These are phyloP conservation scores for Yamadazyma siamensis DNA, from an alignment of 1,139 yeast genomes.

Conservation along the genomic window DNA sequence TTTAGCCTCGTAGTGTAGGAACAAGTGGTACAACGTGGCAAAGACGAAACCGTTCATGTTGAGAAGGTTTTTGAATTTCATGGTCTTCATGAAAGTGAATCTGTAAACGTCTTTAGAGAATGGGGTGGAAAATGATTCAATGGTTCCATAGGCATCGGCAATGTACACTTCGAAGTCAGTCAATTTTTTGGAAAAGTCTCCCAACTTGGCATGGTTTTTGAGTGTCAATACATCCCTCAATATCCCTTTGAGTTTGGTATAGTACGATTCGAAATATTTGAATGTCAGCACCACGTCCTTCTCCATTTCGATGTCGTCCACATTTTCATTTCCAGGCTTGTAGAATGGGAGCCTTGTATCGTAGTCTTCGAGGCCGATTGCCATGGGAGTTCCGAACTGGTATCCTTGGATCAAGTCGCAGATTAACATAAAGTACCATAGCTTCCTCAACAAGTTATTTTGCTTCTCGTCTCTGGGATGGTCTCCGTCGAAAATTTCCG, in stretches of 20 bases:
- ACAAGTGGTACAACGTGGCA: constrained; percentile 25
- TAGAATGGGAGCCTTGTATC: constrained; percentile 22
- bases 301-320: constrained; percentile 27
- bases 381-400: constrained; percentile 24
- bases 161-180: constrained; percentile 28
- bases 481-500: constrained; percentile 28
- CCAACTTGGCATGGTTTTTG: constrained; percentile 16
- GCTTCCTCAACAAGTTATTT: constrained; percentile 33
- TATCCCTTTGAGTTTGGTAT: constrained; percentile 18
- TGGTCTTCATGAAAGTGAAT: constrained; percentile 29
- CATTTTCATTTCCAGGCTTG: constrained; percentile 21
- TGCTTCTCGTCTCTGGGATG: constrained; percentile 21
- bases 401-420: constrained; percentile 22
- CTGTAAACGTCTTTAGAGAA: constrained; percentile 19
- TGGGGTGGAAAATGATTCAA: constrained; percentile 23
- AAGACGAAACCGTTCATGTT: constrained; percentile 27
- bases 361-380: constrained; percentile 15
- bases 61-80: constrained; percentile 30
- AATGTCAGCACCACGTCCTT: constrained; percentile 18
- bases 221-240: constrained; percentile 24
- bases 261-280: constrained; percentile 22
- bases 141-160: constrained; percentile 18
- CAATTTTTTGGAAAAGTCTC: constrained; percentile 20
- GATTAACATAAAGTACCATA: constrained; percentile 30
- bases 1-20: constrained; percentile 25